These are phyloP conservation scores for Stropharia rugosoannulata DNA, from an alignment of 768 basidiomycete genomes.

Conservation along the genomic window DNA sequence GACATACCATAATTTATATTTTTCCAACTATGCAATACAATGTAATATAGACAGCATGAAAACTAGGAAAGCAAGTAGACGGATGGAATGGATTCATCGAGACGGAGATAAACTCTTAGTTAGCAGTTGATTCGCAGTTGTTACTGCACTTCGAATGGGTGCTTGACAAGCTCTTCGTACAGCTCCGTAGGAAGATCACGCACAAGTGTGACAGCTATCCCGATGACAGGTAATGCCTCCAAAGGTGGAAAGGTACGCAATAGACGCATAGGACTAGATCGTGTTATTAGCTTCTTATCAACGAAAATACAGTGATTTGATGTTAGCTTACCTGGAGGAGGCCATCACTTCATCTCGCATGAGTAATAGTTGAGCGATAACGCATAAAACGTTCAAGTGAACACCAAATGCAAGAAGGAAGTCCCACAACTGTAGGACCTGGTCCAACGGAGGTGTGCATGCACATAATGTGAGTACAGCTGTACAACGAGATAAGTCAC, in stretches of 20 bases:
- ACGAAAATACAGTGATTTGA: background rate
- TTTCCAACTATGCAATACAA: constrained; percentile 2
- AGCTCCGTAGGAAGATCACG: constrained; percentile 85
- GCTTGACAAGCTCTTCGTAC: constrained; percentile 86
- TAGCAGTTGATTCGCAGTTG: too few species aligned
- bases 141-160: constrained; percentile 66
- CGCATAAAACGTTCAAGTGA: constrained; percentile 94
- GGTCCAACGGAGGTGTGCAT: constrained; percentile 93
- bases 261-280: constrained; percentile 84
- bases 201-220: constrained; percentile 91
- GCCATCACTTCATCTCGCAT: constrained; percentile 90
- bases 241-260: constrained; percentile 93
- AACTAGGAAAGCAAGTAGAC: constrained; percentile 16
- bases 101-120: constrained; percentile 9
- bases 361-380: constrained; percentile 90
- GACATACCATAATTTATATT: constrained; percentile 5
- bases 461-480: constrained; percentile 95
- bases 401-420: constrained; percentile 96
- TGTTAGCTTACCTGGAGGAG: constrained; percentile 69
- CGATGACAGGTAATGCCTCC: constrained; percentile 83
- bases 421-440: constrained; percentile 96
- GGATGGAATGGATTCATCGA: background rate
- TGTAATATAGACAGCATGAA: constrained; percentile 7
- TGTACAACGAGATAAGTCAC: constrained; percentile 25
- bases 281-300: background rate